Evolutionary conservation across 2,329 filamentous ascomycete species (phyloP).

Genomic region (Celoporthe dispersa): DNA sequence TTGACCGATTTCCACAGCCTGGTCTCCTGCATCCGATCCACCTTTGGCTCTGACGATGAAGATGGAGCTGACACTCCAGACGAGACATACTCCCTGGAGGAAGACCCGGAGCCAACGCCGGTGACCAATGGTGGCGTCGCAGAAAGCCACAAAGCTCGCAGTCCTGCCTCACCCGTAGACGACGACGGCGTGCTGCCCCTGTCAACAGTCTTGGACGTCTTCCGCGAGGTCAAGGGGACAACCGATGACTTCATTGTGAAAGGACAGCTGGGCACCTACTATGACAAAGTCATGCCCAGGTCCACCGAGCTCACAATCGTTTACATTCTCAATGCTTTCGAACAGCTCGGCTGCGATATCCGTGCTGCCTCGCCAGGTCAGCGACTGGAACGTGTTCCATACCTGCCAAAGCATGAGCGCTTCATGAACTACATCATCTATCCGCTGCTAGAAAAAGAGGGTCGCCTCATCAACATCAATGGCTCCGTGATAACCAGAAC

Average conservation of each 20-base stretch:
- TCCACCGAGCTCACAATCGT: constrained; percentile 33
- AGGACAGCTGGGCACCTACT: constrained; percentile 18
- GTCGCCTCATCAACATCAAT: constrained; percentile 37
- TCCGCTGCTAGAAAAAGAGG: constrained; percentile 38
- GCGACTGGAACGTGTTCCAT: constrained; percentile 34
- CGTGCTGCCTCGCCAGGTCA: constrained; percentile 35
- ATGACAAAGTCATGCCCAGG: background rate
- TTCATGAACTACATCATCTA: constrained; percentile 37
- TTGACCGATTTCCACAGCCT: constrained; percentile 11
- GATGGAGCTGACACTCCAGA: background rate
- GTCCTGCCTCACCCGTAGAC: background rate
- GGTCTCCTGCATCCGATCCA: constrained; percentile 7
- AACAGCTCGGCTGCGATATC: constrained; percentile 37
- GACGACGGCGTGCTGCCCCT: background rate
- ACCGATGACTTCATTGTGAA: constrained; percentile 14
- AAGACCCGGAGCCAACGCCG: background rate
- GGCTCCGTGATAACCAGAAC: constrained; percentile 37
- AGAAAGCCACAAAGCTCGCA: background rate
- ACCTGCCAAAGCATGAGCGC: constrained; percentile 36
- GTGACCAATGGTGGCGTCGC: background rate
- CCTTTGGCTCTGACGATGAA: background rate
- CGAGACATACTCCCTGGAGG: background rate
- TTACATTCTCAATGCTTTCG: constrained; percentile 42
- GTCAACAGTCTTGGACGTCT: constrained; percentile 3
- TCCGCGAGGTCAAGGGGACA: constrained; percentile 2